These are phyloP conservation scores for Hsuehochloa calcarea DNA, from an alignment of 176 grass and related monocot species.

Conservation along the genomic window DNA sequence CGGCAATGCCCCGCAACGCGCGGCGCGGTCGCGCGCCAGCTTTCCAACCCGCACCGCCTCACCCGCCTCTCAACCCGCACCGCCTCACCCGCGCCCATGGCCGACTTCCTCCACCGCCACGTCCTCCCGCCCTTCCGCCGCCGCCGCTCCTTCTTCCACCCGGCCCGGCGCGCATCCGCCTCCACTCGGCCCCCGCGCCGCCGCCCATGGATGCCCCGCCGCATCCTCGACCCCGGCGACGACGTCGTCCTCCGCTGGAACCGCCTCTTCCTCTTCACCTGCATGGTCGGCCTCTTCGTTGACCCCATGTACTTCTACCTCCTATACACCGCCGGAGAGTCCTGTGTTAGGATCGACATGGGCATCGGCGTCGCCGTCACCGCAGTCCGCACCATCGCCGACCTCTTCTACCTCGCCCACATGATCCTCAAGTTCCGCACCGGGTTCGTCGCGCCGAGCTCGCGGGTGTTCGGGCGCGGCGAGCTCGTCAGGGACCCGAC, in stretches of 20 bases:
- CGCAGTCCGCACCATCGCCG: slow-evolving; percentile 59
- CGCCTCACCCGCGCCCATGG: slow-evolving; percentile 1
- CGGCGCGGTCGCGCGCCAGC: neutral
- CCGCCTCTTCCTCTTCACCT: slow-evolving; percentile 74
- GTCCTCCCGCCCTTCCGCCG: slow-evolving; percentile 61
- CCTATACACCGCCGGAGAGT: slow-evolving; percentile 41
- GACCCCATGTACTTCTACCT: slow-evolving; percentile 98
- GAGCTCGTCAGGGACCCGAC: slow-evolving; percentile 80
- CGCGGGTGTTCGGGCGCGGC: slow-evolving; percentile 74
- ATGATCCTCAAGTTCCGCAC: slow-evolving; percentile 94
- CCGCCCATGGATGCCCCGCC: slow-evolving; percentile 60
- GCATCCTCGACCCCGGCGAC: slow-evolving; percentile 92
- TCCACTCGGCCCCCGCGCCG: neutral
- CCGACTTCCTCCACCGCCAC: slow-evolving; percentile 55
- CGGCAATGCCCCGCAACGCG: slow-evolving; percentile 19
- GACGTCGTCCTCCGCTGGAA: slow-evolving; percentile 78
- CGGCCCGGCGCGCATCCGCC: neutral
- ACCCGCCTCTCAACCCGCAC: neutral
- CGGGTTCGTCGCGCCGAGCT: slow-evolving; percentile 81
- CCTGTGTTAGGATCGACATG: slow-evolving; percentile 68
- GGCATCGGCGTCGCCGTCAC: slow-evolving; percentile 59
- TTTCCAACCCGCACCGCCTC: neutral
- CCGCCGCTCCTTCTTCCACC: slow-evolving; percentile 52
- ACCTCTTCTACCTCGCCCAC: slow-evolving; percentile 82
- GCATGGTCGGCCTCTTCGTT: slow-evolving; percentile 77